phyloP scores from a whole-genome alignment of 2,329 filamentous ascomycete species.

The Colletotrichum gigasporum region DNA sequence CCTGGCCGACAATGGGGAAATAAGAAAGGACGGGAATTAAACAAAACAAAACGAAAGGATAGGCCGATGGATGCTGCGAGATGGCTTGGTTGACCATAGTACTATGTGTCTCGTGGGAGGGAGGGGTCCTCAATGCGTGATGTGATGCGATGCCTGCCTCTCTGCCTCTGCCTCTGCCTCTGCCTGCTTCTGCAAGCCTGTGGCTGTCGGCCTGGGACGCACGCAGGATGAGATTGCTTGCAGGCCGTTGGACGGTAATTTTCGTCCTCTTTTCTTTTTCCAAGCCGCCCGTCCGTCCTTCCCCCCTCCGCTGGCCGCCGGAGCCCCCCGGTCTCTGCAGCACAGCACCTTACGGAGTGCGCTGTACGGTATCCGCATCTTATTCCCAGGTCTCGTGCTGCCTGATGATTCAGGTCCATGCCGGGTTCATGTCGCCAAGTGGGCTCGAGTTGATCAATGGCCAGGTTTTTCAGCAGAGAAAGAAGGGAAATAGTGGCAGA shows the following conservation, averaged over 20 bases:
- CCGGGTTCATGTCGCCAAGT: no score
- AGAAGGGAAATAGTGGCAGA: not conserved
- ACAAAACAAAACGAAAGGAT: constrained; percentile 5
- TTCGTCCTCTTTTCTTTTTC: constrained; percentile 13
- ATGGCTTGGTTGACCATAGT: no score
- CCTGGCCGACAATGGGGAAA: no score
- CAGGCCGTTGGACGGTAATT: constrained; percentile 12
- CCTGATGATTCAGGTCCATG: not conserved
- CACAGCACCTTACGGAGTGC: not conserved
- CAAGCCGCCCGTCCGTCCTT: not conserved
- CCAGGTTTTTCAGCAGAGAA: not conserved
- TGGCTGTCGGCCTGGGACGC: not conserved
- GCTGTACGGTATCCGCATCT: not conserved
- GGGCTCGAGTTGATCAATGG: not conserved
- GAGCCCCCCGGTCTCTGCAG: not conserved
- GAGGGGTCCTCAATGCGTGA: not conserved
- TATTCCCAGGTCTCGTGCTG: not conserved
- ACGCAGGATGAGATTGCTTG: constrained; percentile 14
- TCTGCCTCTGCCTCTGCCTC: no score
- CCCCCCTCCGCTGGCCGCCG: not conserved
- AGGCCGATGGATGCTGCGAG: not conserved
- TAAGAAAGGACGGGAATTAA: not conserved
- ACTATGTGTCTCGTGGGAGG: not conserved
- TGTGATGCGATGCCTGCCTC: constrained; percentile 1
- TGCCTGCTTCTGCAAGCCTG: no score